Conservation (phyloP, 768 basidiomycete genomes). For the Boletus rufocinnamomeus region DNA sequence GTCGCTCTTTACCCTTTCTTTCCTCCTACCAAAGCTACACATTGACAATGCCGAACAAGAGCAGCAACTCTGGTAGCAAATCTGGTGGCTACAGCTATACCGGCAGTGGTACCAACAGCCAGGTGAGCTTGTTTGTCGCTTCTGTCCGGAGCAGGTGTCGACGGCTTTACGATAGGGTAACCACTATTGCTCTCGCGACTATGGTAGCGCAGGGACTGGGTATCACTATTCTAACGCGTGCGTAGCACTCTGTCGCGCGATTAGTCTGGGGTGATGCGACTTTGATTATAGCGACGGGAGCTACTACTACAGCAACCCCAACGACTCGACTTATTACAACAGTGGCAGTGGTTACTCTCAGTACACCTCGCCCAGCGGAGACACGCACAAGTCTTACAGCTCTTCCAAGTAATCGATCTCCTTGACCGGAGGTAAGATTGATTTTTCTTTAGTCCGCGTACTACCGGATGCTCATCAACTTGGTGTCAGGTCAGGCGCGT, state of each 20-base stretch:
- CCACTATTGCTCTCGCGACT: slow-evolving; percentile 58
- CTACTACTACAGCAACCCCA: slow-evolving; percentile 64
- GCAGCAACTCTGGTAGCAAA: slow-evolving; percentile 23
- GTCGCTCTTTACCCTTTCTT: background rate
- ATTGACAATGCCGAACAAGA: slow-evolving; percentile 19
- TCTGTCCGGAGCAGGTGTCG: background rate
- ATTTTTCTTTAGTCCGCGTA: background rate
- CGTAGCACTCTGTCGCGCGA: slow-evolving; percentile 12
- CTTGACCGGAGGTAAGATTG: background rate
- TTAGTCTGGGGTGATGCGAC: background rate
- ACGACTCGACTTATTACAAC: slow-evolving; percentile 64
- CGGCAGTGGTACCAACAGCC: slow-evolving; percentile 52
- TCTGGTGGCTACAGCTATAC: slow-evolving; percentile 43
- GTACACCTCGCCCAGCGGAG: slow-evolving; percentile 51
- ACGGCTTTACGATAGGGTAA: slow-evolving; percentile 49
- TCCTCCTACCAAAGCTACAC: background rate
- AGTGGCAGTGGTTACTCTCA: slow-evolving; percentile 46
- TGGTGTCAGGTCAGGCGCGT: background rate
- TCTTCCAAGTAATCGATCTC: slow-evolving; percentile 25
- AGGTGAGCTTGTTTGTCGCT: slow-evolving; percentile 36
- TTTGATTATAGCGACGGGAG: slow-evolving; percentile 48
- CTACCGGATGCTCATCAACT: background rate
- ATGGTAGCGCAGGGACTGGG: slow-evolving; percentile 41
- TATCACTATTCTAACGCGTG: slow-evolving; percentile 68
- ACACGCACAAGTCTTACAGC: slow-evolving; percentile 29